Conservation (phyloP, 495 filamentous ascomycete species). For the Talaromyces trachyspermus region DNA sequence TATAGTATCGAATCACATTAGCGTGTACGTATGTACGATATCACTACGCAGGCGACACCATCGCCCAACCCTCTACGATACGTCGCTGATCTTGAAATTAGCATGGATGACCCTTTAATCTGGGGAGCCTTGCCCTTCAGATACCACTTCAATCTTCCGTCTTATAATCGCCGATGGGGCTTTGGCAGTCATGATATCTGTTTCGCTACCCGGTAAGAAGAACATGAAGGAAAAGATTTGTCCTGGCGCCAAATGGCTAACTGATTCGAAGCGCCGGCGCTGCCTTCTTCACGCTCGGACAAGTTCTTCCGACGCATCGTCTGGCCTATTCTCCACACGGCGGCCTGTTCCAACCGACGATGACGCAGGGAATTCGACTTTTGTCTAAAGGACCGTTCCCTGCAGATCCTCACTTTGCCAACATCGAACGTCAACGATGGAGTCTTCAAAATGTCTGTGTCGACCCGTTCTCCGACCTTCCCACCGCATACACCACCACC, state of each 20-base stretch:
- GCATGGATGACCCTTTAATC: slow-evolving; percentile 87
- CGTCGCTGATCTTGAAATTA: slow-evolving; percentile 25
- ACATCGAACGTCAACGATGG: slow-evolving; percentile 29
- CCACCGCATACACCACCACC: slow-evolving; percentile 42
- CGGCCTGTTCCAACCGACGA: slow-evolving; percentile 81
- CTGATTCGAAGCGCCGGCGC: slow-evolving; percentile 39
- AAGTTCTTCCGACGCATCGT: slow-evolving; percentile 85
- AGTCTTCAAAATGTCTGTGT: slow-evolving; percentile 37
- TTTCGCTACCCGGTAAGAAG: slow-evolving; percentile 48
- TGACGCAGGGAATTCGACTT: slow-evolving; percentile 79
- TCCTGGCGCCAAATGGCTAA: slow-evolving; percentile 13
- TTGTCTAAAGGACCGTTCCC: slow-evolving; percentile 59
- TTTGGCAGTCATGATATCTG: slow-evolving; percentile 92
- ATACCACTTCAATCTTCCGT: slow-evolving; percentile 51
- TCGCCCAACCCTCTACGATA: background rate
- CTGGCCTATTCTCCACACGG: slow-evolving; percentile 56
- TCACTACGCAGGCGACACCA: slow-evolving; percentile 9
- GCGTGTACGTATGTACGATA: slow-evolving; percentile 69
- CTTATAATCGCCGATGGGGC: slow-evolving; percentile 73
- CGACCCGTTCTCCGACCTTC: slow-evolving; percentile 41
- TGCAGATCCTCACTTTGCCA: slow-evolving; percentile 28
- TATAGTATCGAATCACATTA: slow-evolving; percentile 88
- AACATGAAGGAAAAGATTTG: background rate
- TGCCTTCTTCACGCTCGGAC: slow-evolving; percentile 75
- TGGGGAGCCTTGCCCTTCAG: slow-evolving; percentile 79